Base-by-base conservation (phyloP, 768 basidiomycete genomes). In the Suillus discolor region DNA sequence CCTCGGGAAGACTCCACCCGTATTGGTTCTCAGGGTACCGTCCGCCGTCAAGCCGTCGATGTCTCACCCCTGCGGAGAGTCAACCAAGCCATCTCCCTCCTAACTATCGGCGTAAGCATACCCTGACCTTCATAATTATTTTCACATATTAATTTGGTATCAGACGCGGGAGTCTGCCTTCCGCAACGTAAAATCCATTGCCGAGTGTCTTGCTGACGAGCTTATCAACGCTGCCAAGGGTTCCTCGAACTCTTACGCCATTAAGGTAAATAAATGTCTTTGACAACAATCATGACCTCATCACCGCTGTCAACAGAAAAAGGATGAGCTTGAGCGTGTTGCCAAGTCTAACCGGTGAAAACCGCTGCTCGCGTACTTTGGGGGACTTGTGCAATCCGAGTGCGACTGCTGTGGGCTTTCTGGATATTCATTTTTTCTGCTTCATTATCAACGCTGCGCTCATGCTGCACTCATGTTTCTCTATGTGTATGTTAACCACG, bases 151-250 rank as follows among this genome's bases (percentile, higher is more conserved):
- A 15, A 39, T 42, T 57, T 55, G 64, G 25, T 66, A 34, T 71
- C 59, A 97, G 95, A 97, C 97, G 69, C 97, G 97, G 77, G 97
- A 99, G 83, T 98, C 97, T 55, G 96, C 97, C 62, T 99, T 99
- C 95, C 94, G 97, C 82, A 99, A 99, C 84, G 94, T 98, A 74
- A 99, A 99, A 83, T 97, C 96, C 67, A 92, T 99, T 73, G 96
- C 97, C 67, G 97, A 99, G 84, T 98, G 97, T 83, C 87, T 99
- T 62, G 97, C 97, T 67, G 97, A 99, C 79, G 97, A 99, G 81
- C 91, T 99, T 75, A 98, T 99, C 87, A 99, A 99, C 80, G 97
- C 97, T 62, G 97, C 97, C 70, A 99, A 99, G 85, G 97, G 97
- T 70, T 99, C 97, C 60, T 98, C 96, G 75, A 99, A 99, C 91